Evolutionary conservation across 2,329 filamentous ascomycete genomes (phyloP), one percentile per base, ranked within the genome.

Genomic region (Fusarium albosuccineum): DNA sequence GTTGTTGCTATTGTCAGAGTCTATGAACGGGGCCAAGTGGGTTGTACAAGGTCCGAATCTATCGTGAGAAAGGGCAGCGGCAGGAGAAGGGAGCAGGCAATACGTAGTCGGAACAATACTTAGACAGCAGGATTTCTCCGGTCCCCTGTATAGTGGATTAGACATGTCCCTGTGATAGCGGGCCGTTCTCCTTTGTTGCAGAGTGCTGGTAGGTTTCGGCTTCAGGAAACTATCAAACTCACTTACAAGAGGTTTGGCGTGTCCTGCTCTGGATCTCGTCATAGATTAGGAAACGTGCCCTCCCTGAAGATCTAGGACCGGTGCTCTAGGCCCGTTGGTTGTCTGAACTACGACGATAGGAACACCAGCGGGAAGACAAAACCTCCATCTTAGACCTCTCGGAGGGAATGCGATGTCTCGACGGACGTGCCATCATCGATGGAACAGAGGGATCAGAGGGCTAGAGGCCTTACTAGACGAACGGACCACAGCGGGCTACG

Each of bases 321-420:
- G 48, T 58, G 62, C 46, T 54, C 33, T 63, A 46, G 34, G n/a
- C 37, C 34, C 57, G 61, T 59, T 16, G 26, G 66, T 68, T 66
- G 61, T 45, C 57, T 54, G 49, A 66, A 54, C 66, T 68, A 62
- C 52, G 14, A n/a, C 56, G 42, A 58, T 10, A 51, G 48, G 36
- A 42, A 62, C 39, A 40, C 26, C 30, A 40, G 33, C 13, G 53
- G 63, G 44, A 46, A 54, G 33, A 58, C 29, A 56, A 46, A 55
- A 60, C 44, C 30, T 39, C 39, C 42, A 27, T 48, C 42, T 52
- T 45, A 59, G 60, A 70, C 30, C 30, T 33, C 30, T 9, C 33
- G 55, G 60, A 64, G 54, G 70, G 70, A 73, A 73, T 73, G 70
- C 60, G 62, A 64, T 68, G 57, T 70, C 62, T 68, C 40, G 59